These are phyloP conservation scores for Flaveria linearis DNA, from an alignment of 129 eudicot genomes.

Conservation along the genomic window DNA sequence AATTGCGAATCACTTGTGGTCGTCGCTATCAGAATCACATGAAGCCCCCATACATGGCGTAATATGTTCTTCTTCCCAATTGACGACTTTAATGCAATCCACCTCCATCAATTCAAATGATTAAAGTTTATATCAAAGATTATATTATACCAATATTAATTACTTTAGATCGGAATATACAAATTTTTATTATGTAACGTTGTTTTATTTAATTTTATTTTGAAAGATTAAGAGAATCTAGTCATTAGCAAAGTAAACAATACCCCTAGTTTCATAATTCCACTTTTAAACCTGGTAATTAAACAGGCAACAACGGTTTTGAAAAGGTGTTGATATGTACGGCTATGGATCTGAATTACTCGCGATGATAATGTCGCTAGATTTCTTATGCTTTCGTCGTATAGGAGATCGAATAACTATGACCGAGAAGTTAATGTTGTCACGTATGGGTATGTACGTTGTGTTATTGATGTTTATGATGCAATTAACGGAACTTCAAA, in stretches of 20 bases:
- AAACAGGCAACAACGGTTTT: no score
- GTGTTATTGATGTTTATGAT: no score
- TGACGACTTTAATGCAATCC: slow-evolving; percentile 17
- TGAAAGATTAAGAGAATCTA: background rate
- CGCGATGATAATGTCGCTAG: no score
- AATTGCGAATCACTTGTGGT: slow-evolving; percentile 2
- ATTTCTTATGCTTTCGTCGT: no score
- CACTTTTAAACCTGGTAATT: no score
- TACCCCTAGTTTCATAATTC: no score
- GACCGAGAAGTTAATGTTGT: no score
- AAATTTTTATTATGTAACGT: background rate
- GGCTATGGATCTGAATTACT: no score
- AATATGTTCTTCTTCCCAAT: slow-evolving; percentile 9
- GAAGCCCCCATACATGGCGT: background rate
- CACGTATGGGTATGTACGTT: no score
- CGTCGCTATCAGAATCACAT: slow-evolving; percentile 1
- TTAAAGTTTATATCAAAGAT: background rate
- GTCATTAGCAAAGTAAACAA: background rate
- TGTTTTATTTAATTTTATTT: background rate
- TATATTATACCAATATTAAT: background rate
- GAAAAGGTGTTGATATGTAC: no score
- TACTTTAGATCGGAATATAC: background rate
- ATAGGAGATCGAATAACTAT: no score
- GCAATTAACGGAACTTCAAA: no score
- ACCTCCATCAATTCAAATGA: slow-evolving; percentile 6